Conservation (phyloP, 352 stramenopile genomes). For the Pelagophyceae sp. region DNA sequence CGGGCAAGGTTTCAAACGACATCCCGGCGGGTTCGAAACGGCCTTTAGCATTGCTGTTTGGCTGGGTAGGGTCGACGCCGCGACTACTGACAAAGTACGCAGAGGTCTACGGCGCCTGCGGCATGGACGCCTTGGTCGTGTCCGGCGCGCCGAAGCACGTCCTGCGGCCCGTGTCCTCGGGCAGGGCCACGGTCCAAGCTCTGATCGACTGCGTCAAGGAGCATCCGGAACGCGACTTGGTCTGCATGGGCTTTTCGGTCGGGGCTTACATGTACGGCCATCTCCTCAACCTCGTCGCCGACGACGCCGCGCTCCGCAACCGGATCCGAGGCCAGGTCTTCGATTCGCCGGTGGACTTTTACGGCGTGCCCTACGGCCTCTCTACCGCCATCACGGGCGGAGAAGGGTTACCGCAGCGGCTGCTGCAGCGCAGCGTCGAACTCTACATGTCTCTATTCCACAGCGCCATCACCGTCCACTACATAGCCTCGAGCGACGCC, state of each 20-base stretch:
- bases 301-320: not conserved
- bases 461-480: not conserved
- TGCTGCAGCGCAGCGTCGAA: not conserved
- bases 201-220: not conserved
- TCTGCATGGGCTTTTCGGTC: not conserved
- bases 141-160: not conserved
- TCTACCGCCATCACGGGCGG: not conserved
- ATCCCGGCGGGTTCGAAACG: too few relatives aligned
- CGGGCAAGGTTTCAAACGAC: too few relatives aligned
- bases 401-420: not conserved
- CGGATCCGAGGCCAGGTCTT: not conserved
- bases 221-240: not conserved
- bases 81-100: not conserved
- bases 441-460: not conserved
- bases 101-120: not conserved
- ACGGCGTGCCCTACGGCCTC: not conserved
- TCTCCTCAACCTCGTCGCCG: not conserved
- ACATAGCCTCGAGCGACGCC: not conserved
- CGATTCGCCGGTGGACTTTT: slow-evolving; percentile 1
- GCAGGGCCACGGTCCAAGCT: not conserved
- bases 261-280: not conserved
- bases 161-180: not conserved
- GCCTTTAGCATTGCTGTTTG: too few relatives aligned
- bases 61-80: too few relatives aligned
- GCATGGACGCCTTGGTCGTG: not conserved